Evolutionary conservation across 2,329 filamentous ascomycete genomes (phyloP).

Genomic region (Penicillium brasilianum): DNA sequence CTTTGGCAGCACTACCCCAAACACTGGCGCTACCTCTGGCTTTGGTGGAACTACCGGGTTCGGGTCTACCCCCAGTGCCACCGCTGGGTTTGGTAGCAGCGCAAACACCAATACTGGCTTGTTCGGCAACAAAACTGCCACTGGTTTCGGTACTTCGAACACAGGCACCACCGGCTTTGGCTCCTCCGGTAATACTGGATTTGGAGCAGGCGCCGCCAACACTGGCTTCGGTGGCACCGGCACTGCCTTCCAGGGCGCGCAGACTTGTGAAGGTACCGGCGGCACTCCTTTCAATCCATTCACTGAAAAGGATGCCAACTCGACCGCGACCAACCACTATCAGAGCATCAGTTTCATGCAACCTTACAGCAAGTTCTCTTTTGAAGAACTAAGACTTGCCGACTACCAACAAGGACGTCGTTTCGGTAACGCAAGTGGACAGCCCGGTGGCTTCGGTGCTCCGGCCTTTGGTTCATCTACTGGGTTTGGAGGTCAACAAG

Average conservation of each 20-base stretch:
- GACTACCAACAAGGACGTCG: constrained; percentile 89
- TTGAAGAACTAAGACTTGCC: constrained; percentile 77
- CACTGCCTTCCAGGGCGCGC: constrained; percentile 48
- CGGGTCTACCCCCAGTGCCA: constrained; percentile 24
- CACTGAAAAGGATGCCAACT: constrained; percentile 51
- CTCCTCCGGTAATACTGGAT: constrained; percentile 30
- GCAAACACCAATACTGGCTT: constrained; percentile 43
- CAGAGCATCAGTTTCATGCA: constrained; percentile 56
- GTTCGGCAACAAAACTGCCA: constrained; percentile 42
- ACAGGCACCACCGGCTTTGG: constrained; percentile 35
- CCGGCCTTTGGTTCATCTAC: constrained; percentile 58
- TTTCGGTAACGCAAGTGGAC: constrained; percentile 80
- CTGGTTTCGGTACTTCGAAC: constrained; percentile 28
- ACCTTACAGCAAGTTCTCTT: constrained; percentile 77
- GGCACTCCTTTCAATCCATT: constrained; percentile 52
- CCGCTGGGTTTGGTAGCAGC: constrained; percentile 28
- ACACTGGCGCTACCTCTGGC: constrained; percentile 24
- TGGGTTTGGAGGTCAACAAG: constrained; percentile 52
- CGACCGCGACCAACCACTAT: constrained; percentile 50
- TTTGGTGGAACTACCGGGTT: constrained; percentile 36
- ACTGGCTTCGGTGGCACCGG: constrained; percentile 47
- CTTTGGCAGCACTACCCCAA: constrained; percentile 36
- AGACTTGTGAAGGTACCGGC: constrained; percentile 52
- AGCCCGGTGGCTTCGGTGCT: constrained; percentile 80
- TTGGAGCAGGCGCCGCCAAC: constrained; percentile 22